Conservation (phyloP, 176 grass and related monocot species). For the Ensete ventricosum region DNA sequence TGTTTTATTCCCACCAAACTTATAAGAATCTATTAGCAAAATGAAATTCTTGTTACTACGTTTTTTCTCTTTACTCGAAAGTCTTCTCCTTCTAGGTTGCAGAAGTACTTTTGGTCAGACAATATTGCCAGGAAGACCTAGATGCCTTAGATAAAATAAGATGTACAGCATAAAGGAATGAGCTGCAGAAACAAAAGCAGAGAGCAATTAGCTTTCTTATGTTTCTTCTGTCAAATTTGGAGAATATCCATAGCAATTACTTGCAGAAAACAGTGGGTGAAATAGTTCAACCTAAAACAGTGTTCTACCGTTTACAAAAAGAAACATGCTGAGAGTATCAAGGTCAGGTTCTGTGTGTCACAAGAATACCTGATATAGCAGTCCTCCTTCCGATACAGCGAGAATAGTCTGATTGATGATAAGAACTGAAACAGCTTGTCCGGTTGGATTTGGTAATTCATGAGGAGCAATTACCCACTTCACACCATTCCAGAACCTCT, state of each 20-base stretch:
- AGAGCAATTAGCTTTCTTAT: background rate
- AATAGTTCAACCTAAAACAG: no score
- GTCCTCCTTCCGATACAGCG: slow-evolving; percentile 79
- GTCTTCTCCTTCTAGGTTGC: background rate
- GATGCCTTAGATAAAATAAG: no score
- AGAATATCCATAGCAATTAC: background rate
- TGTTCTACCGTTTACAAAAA: background rate
- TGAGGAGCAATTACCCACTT: slow-evolving; percentile 94
- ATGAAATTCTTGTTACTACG: background rate
- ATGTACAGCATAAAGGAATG: no score
- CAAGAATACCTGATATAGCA: slow-evolving; percentile 58
- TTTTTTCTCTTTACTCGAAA: background rate
- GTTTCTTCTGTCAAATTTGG: background rate
- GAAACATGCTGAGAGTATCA: background rate
- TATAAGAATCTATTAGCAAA: no score
- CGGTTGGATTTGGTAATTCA: slow-evolving; percentile 58
- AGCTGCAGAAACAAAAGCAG: background rate
- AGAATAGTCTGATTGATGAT: slow-evolving; percentile 94
- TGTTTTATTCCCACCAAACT: background rate
- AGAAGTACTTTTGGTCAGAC: background rate
- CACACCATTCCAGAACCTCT: slow-evolving; percentile 96
- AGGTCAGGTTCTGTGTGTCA: no score
- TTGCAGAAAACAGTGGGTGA: background rate
- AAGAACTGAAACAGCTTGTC: slow-evolving; percentile 57
- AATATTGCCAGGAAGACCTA: background rate